Evolutionary conservation across 1,139 yeast genomes (phyloP), one percentile per base, ranked within the genome.

Genomic region (Hansenula lynferdii): DNA sequence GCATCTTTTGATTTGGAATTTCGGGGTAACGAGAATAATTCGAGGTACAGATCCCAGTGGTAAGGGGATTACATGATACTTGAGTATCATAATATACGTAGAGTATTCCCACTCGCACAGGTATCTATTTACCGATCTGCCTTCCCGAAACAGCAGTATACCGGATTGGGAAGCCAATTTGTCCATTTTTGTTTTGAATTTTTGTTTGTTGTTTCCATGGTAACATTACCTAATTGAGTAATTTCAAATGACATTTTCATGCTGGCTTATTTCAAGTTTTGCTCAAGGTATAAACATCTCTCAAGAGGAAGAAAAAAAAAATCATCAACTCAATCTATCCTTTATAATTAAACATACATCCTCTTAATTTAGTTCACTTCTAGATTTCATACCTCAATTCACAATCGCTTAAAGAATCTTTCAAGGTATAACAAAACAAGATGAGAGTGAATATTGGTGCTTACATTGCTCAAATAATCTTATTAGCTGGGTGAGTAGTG

Each of bases 261-360:
- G 31, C 24, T 29, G 31, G 31, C 31, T 20, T 20, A 29, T 29
- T 29, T 29, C 31, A 29, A 20, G 22, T 29, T 28, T 29, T 29
- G 8, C 14, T 14, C 22, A 19, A 19, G 6, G 25, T 31, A 28
- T 28, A 31, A 31, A 31, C 33, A 31, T 15, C 27, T 29, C 31
- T 29, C n/a, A 12, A 12, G 8, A 17, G 10, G 29, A 27, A 14
- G 24, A 20, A 29, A 29, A 28, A 29, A 29, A 29, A 29, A 29
- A 20, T 20, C 31, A 29, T 29, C 31, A 29, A 3, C 18, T 28
- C 6, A 12, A 28, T 16, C 11, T 16, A 4, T 28, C 23, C 11
- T 29, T 29, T 29, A 29, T 29, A 29, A 29, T n/a, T 29, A 20
- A 29, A 28, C 22, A 20, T n/a, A 12, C 14, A 20, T 29, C 16